Conservation (phyloP, 2,329 filamentous ascomycete genomes). For the Metarhizium sp. region DNA sequence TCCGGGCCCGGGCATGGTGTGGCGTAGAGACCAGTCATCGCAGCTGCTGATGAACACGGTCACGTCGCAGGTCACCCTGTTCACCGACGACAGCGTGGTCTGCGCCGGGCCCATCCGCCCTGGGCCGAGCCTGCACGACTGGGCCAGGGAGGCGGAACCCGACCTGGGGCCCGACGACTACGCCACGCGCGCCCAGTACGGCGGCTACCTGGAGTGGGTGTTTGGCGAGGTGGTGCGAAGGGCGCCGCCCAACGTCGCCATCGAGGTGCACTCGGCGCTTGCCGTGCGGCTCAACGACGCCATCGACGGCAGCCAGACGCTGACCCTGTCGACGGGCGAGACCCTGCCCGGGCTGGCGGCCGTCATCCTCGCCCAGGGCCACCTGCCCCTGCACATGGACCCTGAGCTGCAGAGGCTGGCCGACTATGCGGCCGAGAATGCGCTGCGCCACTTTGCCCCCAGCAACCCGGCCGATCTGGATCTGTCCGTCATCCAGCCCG, state of each 20-base stretch:
- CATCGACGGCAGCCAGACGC: conserved; percentile 1
- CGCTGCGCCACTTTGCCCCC: background rate
- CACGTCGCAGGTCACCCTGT: conserved; percentile 5
- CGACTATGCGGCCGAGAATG: background rate
- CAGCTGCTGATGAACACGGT: conserved; percentile 7
- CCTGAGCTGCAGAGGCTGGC: conserved; percentile 1
- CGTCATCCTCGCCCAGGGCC: conserved; percentile 3
- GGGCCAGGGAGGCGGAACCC: background rate
- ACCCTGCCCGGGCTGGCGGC: background rate
- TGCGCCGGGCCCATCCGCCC: conserved; percentile 4
- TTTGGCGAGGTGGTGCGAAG: conserved; percentile 2
- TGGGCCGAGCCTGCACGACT: conserved; percentile 5
- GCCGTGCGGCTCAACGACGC: conserved; percentile 1
- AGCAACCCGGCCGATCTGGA: conserved; percentile 4
- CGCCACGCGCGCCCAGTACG: conserved; percentile 3
- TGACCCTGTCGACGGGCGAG: conserved; percentile 1
- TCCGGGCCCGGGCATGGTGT: conserved; percentile 2
- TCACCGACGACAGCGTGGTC: conserved; percentile 3
- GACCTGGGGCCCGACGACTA: conserved; percentile 6
- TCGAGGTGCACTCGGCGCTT: background rate
- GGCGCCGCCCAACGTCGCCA: background rate
- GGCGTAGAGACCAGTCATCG: conserved; percentile 5
- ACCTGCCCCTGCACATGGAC: background rate
- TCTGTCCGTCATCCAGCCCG: background rate
- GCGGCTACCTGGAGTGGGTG: conserved; percentile 5